Evolutionary conservation across 257 asterid species (phyloP).

Genomic region (Nicotiana knightiana): DNA sequence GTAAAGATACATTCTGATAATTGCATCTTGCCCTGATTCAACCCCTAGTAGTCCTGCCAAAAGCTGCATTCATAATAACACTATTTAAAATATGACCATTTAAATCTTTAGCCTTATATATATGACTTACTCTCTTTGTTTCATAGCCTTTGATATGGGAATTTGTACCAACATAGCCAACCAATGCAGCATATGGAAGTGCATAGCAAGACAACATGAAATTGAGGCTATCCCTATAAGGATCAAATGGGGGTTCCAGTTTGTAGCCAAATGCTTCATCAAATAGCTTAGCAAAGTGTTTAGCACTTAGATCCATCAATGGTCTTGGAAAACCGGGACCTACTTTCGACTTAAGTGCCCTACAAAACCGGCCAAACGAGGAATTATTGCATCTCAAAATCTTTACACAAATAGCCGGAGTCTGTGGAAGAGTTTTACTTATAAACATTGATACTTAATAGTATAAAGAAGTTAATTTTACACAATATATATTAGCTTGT

Average conservation of each 20-base stretch:
- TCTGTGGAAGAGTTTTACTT: too few species aligned
- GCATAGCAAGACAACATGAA: constrained; percentile 40
- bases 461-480: too few species aligned
- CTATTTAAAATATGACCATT: neutral
- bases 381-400: neutral
- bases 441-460: too few species aligned
- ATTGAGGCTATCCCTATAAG: constrained; percentile 36
- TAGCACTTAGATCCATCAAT: constrained; percentile 33
- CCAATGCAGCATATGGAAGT: constrained; percentile 38
- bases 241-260: constrained; percentile 43
- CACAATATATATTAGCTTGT: too few species aligned
- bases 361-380: neutral
- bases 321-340: constrained; percentile 44
- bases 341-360: constrained; percentile 36
- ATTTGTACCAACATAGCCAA: constrained; percentile 47
- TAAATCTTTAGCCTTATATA: too few species aligned
- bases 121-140: constrained; percentile 22
- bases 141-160: constrained; percentile 27
- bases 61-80: constrained; percentile 17
- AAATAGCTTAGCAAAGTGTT: constrained; percentile 30
- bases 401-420: too few species aligned
- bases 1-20: constrained; percentile 37
- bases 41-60: constrained; percentile 45
- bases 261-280: constrained; percentile 42
- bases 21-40: constrained; percentile 58